Conservation (phyloP, 371 early-diverging fungal species). For the Synchytrium microbalum region DNA sequence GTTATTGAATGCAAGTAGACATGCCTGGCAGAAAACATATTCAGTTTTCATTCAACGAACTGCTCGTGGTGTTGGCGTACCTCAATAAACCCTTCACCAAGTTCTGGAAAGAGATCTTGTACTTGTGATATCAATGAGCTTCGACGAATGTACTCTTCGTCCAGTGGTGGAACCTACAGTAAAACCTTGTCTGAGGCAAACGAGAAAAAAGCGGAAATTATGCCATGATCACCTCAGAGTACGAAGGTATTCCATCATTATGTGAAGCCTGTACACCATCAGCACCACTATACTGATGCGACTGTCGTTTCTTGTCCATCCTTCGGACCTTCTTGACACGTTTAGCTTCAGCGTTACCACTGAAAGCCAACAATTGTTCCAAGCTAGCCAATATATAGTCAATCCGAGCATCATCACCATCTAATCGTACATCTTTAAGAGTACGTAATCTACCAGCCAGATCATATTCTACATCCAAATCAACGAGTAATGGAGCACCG, state of each 20-base stretch:
- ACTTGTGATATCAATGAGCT: conserved; percentile 62
- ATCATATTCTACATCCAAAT: conserved; percentile 62
- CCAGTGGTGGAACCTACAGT: conserved; percentile 11
- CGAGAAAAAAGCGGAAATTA: too few species aligned
- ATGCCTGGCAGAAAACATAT: conserved; percentile 33
- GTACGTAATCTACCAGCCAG: conserved; percentile 47
- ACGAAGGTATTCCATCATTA: too few species aligned
- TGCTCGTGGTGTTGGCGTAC: conserved; percentile 24
- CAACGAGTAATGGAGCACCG: conserved; percentile 69
- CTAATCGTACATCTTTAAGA: conserved; percentile 25
- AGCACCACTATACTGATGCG: too few species aligned
- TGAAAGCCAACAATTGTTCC: conserved; percentile 54
- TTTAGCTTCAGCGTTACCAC: conserved; percentile 31
- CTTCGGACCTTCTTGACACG: conserved; percentile 43
- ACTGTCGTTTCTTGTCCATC: background rate
- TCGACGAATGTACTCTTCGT: conserved; percentile 38
- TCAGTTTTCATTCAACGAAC: too few species aligned
- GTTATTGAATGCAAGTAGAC: conserved; percentile 54
- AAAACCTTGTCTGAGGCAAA: conserved; percentile 12
- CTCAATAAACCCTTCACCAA: conserved; percentile 82
- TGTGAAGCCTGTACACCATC: too few species aligned
- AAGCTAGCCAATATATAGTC: conserved; percentile 58
- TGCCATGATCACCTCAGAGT: too few species aligned
- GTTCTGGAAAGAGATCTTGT: conserved; percentile 74
- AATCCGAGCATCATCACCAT: conserved; percentile 52